phyloP scores from a whole-genome alignment of 805 yeast species.

The Metschnikowia chrysomelidarum region DNA sequence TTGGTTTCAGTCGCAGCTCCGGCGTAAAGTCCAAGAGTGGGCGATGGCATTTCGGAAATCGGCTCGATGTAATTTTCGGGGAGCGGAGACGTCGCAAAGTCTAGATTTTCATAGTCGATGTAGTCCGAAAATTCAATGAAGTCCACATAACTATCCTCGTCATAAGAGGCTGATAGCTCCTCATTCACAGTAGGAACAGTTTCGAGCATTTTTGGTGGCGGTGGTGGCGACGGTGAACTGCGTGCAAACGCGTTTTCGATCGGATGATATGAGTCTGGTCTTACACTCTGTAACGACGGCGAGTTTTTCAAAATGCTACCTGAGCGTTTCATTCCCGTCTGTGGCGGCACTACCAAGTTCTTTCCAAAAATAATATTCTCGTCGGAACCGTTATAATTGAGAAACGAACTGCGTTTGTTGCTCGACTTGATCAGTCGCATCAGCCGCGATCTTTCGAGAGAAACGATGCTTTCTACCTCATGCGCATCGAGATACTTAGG shows the following conservation, averaged over 20 bases:
- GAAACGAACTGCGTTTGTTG: slow-evolving; percentile 35
- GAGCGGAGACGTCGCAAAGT: slow-evolving; percentile 21
- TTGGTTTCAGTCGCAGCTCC: slow-evolving; percentile 2
- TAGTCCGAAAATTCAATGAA: slow-evolving; percentile 43
- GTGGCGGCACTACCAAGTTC: slow-evolving; percentile 19
- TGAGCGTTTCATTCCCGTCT: slow-evolving; percentile 28
- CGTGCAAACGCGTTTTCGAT: slow-evolving; percentile 4
- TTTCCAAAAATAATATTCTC: slow-evolving; percentile 35
- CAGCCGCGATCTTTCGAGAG: slow-evolving; percentile 64
- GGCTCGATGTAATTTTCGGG: slow-evolving; percentile 1
- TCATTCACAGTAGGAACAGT: slow-evolving; percentile 4
- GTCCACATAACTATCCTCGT: slow-evolving; percentile 24
- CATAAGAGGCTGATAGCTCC: too few species aligned
- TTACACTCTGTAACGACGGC: slow-evolving; percentile 21
- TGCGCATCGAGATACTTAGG: slow-evolving; percentile 65
- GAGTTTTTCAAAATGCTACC: slow-evolving; percentile 41
- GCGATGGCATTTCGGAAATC: slow-evolving; percentile 1
- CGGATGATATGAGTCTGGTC: slow-evolving; percentile 14
- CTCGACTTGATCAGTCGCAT: slow-evolving; percentile 49
- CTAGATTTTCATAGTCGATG: slow-evolving; percentile 38
- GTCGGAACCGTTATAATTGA: slow-evolving; percentile 41
- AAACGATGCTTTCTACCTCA: slow-evolving; percentile 73
- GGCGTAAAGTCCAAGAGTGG: slow-evolving; percentile 1
- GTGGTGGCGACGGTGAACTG: background rate
- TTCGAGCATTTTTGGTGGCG: background rate